Evolutionary conservation across 2,329 filamentous ascomycete species (phyloP), one percentile per base, ranked within the genome.

Genomic region (Sclerotinia glacialis): DNA sequence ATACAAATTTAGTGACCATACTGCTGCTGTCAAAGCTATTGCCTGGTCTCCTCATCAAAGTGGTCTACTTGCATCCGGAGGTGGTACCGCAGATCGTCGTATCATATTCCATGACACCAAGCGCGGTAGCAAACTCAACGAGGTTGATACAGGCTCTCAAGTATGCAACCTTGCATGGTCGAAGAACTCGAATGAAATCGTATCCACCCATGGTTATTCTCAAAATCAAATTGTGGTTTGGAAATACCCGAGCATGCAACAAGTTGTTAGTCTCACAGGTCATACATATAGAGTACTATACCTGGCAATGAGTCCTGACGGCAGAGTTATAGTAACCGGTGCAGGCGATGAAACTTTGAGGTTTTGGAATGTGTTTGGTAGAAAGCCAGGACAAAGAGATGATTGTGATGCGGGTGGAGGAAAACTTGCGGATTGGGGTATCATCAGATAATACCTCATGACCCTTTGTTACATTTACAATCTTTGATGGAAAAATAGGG

Each of bases 221-320:
- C 95, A 99, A 76, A 97, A 99, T 77, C 95, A 98, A 78, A 97
- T 99, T 73, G 94, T 98, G 47, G 92, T 99, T 65, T 99, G 95
- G 95, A 99, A 99, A 76, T 99, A 99, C 76, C 95, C 95, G 1
- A 93, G 90, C 72, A 98, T 99, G 95, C 92, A 92, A 59, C 95
- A 98, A 77, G 93, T 99, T 11, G 94, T 92, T 50, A 96, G 92
- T 72, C 82, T 99, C 55, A 99, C 95, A 0, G 95, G 95, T 0
- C 95, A 99, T 78, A 99, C 95, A 1, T 98, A 96, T 78, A 90
- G 95, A 75, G 95, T 99, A 16, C 83, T 99, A 3, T 99, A 98
- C 77, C 83, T 99, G 63, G 93, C 93, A 42, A 98, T 98, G 93
- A 97, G 93, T 75, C 95, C 95, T 1, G 94, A 98, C 75, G 95